Evolutionary conservation across 1,284 basidiomycete genomes (phyloP), one percentile per base, ranked within the genome.

Genomic region (Ceratobasidium sp.): DNA sequence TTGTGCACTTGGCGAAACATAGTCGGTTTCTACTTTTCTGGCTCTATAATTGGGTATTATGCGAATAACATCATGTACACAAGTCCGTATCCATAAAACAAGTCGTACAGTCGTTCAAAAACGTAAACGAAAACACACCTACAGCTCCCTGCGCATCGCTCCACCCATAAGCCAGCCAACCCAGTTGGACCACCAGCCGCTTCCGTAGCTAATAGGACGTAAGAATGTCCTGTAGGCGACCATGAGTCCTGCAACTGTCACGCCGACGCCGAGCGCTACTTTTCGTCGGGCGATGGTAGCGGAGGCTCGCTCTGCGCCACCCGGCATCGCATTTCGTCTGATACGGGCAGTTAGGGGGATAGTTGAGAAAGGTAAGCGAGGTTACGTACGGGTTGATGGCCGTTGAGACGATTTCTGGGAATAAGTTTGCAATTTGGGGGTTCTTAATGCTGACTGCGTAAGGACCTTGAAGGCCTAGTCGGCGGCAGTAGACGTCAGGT

Each of bases 401-500:
- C 78, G 95, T 91, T 72, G 87, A 84, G 79, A 92, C 94, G 75
- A 96, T 91, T 43, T 89, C 89, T 78, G 92, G 90, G 85, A 94
- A 96, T 41, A 97, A 88, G 79, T 96, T 94, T n/a, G 95, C 95
- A 23, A 88, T 89, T 80, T 95, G 92, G 55, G 88, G 91, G 2
- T 89, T 90, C 80, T 91, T 91, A 55, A 97, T 91, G 80, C 93
- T 95, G 26, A 98, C 94, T 1, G 95, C 91, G 55, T 98, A 93
- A 28, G 96, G 96, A 3, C 96, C 93, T 76, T 92, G 92, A 18
- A 98, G 84, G 16, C 90, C 88, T 69, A 97, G 82, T 73, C 94
- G 87, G 78, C 95, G 86, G 80, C 94, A 96, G 82, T 99, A 99
- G 14, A 96, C 94, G 80, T 98, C 97, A 47, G 97, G 97, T 81